Base-by-base conservation (phyloP, 179 eudicot genomes). In the Silene noctiflora region DNA sequence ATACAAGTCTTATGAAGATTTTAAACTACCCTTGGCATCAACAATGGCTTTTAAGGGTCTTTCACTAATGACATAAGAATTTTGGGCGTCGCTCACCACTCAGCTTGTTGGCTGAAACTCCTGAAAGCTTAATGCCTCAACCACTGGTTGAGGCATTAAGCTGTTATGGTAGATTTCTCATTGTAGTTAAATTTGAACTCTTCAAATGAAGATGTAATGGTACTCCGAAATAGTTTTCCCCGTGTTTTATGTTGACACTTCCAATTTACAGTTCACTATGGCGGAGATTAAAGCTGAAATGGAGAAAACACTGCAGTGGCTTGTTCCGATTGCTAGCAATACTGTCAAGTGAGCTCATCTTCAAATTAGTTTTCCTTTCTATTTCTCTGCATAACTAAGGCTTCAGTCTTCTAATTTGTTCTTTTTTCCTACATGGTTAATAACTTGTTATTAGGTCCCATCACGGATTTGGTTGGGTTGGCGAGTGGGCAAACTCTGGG, bases 401-500 rank as follows among this genome's bases (percentile, higher is more conserved):
- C 71, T 69, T 69, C 27, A 72, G 13, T 71, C 67, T 73, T 65
- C 81, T 83, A 69, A 78, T 53, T 12, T 55, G 27, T 78, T 39
- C 46, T 39, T 64, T 39, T 8, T 74, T 77, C 59, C 61, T 3
- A 51, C 31, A 27, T 64, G 39, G 68, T 69, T 69, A 51, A 53
- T 59, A n/a, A 14, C 10, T 63, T 56, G 25, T 69, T 74, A 13
- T 65, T 87, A 94, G 98, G 88, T 91, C 94, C 39, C 98, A 94
- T 85, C 98, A 94, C 72, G 98, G 98, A 70, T 94, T 94, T 69
- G 98, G 98, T 67, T 94, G 98, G 98, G 98, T 94, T 72, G 98
- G 98, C 71, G 98, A 94, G 85, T 94, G 98, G 98, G 97, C 97
- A 35, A 94, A 90, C 80, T 86, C 96, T 0, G 97, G 98, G 98